Evolutionary conservation across 2,329 filamentous ascomycete genomes (phyloP), one percentile per base, ranked within the genome.

Genomic region (Cucurbitaria berberidis): DNA sequence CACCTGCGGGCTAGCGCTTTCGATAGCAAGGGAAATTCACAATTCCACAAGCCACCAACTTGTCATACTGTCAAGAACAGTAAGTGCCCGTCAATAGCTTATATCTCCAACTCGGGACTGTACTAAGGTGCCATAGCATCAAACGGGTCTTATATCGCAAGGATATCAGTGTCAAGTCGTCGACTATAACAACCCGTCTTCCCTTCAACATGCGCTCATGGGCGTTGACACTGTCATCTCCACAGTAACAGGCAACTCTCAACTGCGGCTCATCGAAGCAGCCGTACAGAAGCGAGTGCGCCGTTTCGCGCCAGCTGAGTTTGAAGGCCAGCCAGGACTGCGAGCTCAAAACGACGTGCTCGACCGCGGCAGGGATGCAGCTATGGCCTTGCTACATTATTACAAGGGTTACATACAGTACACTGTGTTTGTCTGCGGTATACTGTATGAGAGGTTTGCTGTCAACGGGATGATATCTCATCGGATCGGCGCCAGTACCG

Each of bases 141-240:
- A 85, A 62, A 77, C 82, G 32, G 80, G 82, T 54, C 81, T 87
- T 49, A 77, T 79, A 40, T 69, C 77, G 11, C 78, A 81, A 53
- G 84, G 81, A 40, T 87, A 88, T 62, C 88, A 91, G 71, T 84
- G 90, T 41, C 79, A 86, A 50, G 78, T 84, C 35, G 86, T 91
- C n/a, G 80, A 91, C 76, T 92, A 91, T 70, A 74, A 80, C 57
- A 78, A 85, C 56, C 72, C 80, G 27, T 77, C 81, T 1, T 81
- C 81, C 36, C 80, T 93, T 22, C 79, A 79, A 13, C 90, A 86
- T 69, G 82, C 84, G 8, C 81, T 93, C n/a, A 82, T 82, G 51
- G 89, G 89, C 9, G 82, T 90, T 36, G 87, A 92, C 71, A 82
- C 90, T 10, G 84, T 91, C 63, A 89, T 92, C 50, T 92, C 89